Conservation (phyloP, 78 protist genomes). For the Speleostelium caveatum region DNA sequence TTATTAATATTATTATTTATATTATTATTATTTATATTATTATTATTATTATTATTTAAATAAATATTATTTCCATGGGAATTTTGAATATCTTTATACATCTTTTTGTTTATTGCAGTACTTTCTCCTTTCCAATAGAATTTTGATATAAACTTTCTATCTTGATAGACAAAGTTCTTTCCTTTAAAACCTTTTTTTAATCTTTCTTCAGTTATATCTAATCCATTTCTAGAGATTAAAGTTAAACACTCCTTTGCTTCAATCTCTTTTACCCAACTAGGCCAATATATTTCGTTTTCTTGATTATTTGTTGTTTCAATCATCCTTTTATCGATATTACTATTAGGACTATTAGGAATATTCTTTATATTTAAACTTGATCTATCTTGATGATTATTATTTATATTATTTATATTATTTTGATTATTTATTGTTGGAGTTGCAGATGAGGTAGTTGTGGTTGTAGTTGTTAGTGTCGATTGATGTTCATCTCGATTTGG, state of each 20-base stretch:
- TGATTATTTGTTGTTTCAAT: no score
- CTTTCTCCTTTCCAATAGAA: conserved; percentile 66
- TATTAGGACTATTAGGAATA: no score
- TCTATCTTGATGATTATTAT: background rate
- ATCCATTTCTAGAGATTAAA: conserved; percentile 43
- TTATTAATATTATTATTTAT: background rate
- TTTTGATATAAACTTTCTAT: conserved; percentile 35
- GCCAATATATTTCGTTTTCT: conserved; percentile 70
- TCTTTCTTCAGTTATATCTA: conserved; percentile 7
- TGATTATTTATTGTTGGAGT: background rate
- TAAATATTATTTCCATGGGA: no score
- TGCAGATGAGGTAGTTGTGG: background rate
- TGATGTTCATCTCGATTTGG: background rate
- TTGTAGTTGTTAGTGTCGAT: no score
- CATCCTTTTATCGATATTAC: no score
- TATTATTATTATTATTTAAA: background rate
- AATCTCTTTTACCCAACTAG: conserved; percentile 14
- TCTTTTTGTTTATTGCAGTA: background rate
- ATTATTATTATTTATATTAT: background rate
- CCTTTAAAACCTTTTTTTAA: conserved; percentile 43
- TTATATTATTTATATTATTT: no score
- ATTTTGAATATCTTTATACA: no score
- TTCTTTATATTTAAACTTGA: background rate
- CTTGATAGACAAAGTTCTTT: conserved; percentile 58
- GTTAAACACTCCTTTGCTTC: background rate